Base-by-base conservation (phyloP, 805 yeast genomes). In the Nakazawaea ernobii region DNA sequence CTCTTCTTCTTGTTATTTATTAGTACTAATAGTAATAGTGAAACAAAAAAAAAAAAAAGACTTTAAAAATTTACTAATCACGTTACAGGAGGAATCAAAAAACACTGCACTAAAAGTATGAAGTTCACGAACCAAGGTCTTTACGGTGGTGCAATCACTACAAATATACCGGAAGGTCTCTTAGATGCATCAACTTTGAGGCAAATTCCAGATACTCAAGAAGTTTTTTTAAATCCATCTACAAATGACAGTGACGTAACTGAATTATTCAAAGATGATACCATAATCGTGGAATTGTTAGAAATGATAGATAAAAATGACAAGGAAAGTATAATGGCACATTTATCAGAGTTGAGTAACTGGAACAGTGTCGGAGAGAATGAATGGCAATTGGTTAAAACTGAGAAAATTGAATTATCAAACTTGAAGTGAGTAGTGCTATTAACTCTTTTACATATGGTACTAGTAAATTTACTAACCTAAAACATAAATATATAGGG, bases 201-300 rank as follows among this genome's bases (percentile, higher is more conserved):
- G 48, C 87, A 87, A 51, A 79, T 94, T 3, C 98, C 99, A 0
- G 97, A 94, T 58, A 82, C 90, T 1, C 98, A 94, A 61, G 99
- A 92, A 62, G 97, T 92, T 26, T 94, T 77, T 62, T 79, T 91
- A 3, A 74, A 73, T 43, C 57, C 63, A 11, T 55, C 68, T 1
- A 37, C 37, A 9, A 55, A 53, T 45, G 46, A 60, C 9, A 44
- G 53, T 13, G 52, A 54, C 20, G 41, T 51, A 26, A 49, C 57
- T 42, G 55, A 52, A 43, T 58, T 71, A 41, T 63, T 64, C 36
- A 55, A 64, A 41, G 77, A 81, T 45, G 80, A 75, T 53, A 75
- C 85, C 14, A 59, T 84, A 8, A 80, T 85, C n/a, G 58, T 85
- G 15, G 94, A 85, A 52, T 60, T 85, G 13, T 61, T 85, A 52